These are phyloP conservation scores for Botrytis elliptica DNA, from an alignment of 2,329 filamentous ascomycete species.

Conservation along the genomic window DNA sequence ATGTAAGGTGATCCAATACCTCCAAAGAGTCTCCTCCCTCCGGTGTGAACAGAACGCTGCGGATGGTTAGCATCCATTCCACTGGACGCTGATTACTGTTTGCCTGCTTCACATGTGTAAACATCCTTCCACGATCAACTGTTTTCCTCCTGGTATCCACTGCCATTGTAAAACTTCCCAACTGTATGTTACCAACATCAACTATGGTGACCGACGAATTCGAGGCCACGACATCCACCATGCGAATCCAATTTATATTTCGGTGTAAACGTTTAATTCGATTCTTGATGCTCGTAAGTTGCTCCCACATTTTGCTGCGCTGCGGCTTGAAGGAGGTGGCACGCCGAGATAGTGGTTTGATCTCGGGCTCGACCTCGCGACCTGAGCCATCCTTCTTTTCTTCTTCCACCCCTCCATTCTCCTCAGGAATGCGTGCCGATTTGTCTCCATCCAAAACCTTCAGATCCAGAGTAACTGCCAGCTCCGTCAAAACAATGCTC, in stretches of 20 bases:
- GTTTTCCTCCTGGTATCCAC: conserved; percentile 91
- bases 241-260: conserved; percentile 81
- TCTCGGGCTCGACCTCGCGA: conserved; percentile 27
- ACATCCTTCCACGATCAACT: conserved; percentile 85
- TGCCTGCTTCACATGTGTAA: conserved; percentile 71
- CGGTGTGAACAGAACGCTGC: conserved; percentile 85
- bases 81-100: conserved; percentile 69
- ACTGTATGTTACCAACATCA: conserved; percentile 79
- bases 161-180: conserved; percentile 80
- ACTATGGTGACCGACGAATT: conserved; percentile 75
- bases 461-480: conserved; percentile 80
- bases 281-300: conserved; percentile 76
- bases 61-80: conserved; percentile 87
- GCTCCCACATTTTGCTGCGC: conserved; percentile 76
- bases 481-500: conserved; percentile 82
- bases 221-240: conserved; percentile 84
- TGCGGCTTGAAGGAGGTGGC: conserved; percentile 38
- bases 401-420: conserved; percentile 34
- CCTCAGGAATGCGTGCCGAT: conserved; percentile 28
- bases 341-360: conserved; percentile 27
- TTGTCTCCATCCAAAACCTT: conserved; percentile 57
- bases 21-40: conserved; percentile 83
- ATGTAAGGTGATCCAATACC: conserved; percentile 78
- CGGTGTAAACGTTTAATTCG: conserved; percentile 81
- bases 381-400: conserved; percentile 27